These are phyloP conservation scores for Penicillium oxalicum DNA, from an alignment of 2,329 filamentous ascomycete species.

Conservation along the genomic window DNA sequence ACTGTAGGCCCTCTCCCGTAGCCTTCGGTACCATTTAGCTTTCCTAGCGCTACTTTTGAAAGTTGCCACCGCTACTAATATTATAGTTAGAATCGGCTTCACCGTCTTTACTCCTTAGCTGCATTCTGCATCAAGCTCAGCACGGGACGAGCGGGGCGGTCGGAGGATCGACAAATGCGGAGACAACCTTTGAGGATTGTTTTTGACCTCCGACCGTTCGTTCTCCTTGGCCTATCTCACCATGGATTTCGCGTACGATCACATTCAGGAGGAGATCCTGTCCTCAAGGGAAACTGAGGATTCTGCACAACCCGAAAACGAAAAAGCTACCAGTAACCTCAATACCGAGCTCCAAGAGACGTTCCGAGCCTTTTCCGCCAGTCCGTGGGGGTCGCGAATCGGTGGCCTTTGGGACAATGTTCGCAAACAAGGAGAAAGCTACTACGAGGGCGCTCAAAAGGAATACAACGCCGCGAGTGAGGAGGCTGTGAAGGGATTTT, in stretches of 20 bases:
- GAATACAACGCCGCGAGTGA: slow-evolving; percentile 73
- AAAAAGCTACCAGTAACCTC: slow-evolving; percentile 49
- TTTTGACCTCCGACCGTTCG: slow-evolving; percentile 9
- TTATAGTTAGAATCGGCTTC: neutral
- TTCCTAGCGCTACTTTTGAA: no score
- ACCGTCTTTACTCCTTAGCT: neutral
- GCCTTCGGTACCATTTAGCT: no score
- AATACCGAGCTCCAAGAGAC: slow-evolving; percentile 90
- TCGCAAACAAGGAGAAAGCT: slow-evolving; percentile 90
- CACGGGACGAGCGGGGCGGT: slow-evolving; percentile 22
- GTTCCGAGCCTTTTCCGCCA: slow-evolving; percentile 86
- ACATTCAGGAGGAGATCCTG: slow-evolving; percentile 80
- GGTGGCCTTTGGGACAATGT: slow-evolving; percentile 86
- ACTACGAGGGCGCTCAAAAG: slow-evolving; percentile 75
- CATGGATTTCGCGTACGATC: slow-evolving; percentile 98
- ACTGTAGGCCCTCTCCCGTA: no score
- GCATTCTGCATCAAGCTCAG: neutral
- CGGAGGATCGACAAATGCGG: slow-evolving; percentile 29
- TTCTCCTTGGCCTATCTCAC: slow-evolving; percentile 4
- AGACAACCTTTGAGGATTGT: slow-evolving; percentile 17
- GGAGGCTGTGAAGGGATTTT: slow-evolving; percentile 76
- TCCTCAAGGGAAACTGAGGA: slow-evolving; percentile 48
- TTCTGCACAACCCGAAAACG: slow-evolving; percentile 32
- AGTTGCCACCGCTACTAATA: no score
- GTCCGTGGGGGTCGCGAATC: slow-evolving; percentile 82